Evolutionary conservation across 805 yeast species (phyloP), one percentile per base, ranked within the genome.

Genomic region (Saturnispora galanensis): DNA sequence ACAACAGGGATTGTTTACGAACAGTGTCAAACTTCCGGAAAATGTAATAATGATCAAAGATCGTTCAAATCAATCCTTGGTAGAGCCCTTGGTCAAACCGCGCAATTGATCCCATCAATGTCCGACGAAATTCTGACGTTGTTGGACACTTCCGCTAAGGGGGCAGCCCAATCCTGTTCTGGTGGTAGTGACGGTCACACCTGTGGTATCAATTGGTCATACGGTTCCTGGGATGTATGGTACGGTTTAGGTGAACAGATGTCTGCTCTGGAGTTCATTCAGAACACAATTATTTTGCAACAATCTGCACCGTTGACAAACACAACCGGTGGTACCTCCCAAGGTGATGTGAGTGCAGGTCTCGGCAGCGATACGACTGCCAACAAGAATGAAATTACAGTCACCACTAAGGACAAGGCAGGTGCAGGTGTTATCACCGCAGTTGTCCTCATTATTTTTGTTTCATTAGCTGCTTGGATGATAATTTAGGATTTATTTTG

Each of bases 381-480:
- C 2, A 62, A 52, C 31, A 50, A 46, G 8, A 71, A 75, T 52
- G 58, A 56, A 38, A 60, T 81, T 39, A 64, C 60, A 1, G 76
- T 88, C 36, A 67, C 77, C 1, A 60, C 67, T 0, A 77, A 75
- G 48, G 96, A 86, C 57, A 75, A 72, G 54, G 96, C 87, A 2
- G 97, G 97, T 41, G 96, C 97, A 1, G 95, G 94, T 39, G 68
- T 89, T 17, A 62, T 86, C 36, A 90, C 98, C 0, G 94, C 89
- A 0, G 62, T 86, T 5, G 79, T 83, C 1, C 60, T 86, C 50
- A 75, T 76, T 2, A 58, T 70, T 3, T 54, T 87, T 18, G 59
- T 79, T 16, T 86, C 80, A 32, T 78, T 88, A 18, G 73, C 84
- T 30, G 68, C 79, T 31, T 88, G 97, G 96, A 81, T 90, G 89